Percentiles rank a stretch among this genome's conserved stretches.
Conservation (phyloP, 805 yeast species). For the Kazachstania martiniae region DNA sequence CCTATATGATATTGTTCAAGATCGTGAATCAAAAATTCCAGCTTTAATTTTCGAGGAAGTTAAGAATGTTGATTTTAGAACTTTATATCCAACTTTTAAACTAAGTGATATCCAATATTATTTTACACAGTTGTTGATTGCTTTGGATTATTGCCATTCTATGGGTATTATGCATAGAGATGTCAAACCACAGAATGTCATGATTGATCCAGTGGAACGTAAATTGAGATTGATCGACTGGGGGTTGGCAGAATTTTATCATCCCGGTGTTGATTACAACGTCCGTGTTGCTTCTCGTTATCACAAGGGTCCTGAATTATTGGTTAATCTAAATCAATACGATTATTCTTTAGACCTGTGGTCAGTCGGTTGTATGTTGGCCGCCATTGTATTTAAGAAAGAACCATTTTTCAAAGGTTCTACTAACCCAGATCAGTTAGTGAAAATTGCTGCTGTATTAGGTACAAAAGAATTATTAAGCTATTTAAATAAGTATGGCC, state of each 20-base stretch:
- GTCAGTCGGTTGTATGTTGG: slow-evolving; percentile 88
- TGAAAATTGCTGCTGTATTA: slow-evolving; percentile 77
- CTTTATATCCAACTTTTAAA: slow-evolving; percentile 70
- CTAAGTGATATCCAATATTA: slow-evolving; percentile 70
- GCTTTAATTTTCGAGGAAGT: slow-evolving; percentile 80
- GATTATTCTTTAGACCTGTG: slow-evolving; percentile 85
- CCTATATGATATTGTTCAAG: slow-evolving; percentile 77
- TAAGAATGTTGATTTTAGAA: slow-evolving; percentile 76
- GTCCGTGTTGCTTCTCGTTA: slow-evolving; percentile 88
- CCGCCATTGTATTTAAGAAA: slow-evolving; percentile 75
- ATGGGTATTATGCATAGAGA: slow-evolving; percentile 94
- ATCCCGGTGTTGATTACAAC: slow-evolving; percentile 79
- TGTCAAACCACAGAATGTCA: slow-evolving; percentile 87
- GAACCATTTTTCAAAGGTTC: slow-evolving; percentile 92
- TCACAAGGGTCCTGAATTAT: slow-evolving; percentile 84
- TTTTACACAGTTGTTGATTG: slow-evolving; percentile 70
- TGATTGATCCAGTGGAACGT: slow-evolving; percentile 69
- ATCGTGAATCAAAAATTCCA: slow-evolving; percentile 75
- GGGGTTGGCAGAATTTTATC: slow-evolving; percentile 93
- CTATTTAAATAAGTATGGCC: slow-evolving; percentile 58
- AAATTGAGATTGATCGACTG: slow-evolving; percentile 75
- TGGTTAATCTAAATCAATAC: slow-evolving; percentile 72
- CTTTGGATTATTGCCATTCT: slow-evolving; percentile 81
- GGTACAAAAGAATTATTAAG: slow-evolving; percentile 68
- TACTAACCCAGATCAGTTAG: slow-evolving; percentile 84